Percentiles rank a stretch among this genome's conserved stretches.
Conservation (phyloP, 1,284 basidiomycete species). For the Boletus mariae region DNA sequence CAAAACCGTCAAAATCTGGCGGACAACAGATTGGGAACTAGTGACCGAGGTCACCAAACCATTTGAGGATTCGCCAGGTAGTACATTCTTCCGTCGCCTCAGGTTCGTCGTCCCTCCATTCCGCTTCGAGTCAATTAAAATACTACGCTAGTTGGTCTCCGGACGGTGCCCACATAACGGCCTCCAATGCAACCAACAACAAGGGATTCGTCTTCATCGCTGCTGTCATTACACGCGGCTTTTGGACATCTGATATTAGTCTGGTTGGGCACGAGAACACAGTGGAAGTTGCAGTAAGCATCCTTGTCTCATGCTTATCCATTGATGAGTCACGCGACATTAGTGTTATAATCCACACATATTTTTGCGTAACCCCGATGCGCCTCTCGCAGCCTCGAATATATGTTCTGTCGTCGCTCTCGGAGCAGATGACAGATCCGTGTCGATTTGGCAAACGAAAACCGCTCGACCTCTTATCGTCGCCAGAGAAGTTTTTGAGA, state of each 20-base stretch:
- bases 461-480: conserved; percentile 87
- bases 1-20: conserved; percentile 94
- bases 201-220: conserved; percentile 96
- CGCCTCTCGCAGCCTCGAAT: conserved; percentile 68
- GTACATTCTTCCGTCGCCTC: conserved; percentile 90
- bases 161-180: conserved; percentile 95
- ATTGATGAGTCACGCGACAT: conserved; percentile 13
- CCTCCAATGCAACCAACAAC: conserved; percentile 95
- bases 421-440: conserved; percentile 83
- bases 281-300: conserved; percentile 86
- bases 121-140: conserved; percentile 3
- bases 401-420: conserved; percentile 86
- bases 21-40: conserved; percentile 87
- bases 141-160: conserved; percentile 82
- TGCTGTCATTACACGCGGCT: conserved; percentile 84
- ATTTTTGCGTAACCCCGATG: conserved; percentile 73
- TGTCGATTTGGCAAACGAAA: conserved; percentile 94
- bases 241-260: conserved; percentile 87
- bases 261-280: conserved; percentile 98
- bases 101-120: conserved; percentile 48
- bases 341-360: conserved; percentile 91
- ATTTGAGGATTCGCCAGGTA: conserved; percentile 91
- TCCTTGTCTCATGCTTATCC: conserved; percentile 14
- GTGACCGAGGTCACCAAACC: conserved; percentile 85
- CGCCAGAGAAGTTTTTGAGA: conserved; percentile 89